These are phyloP conservation scores for Trichoderma gracile DNA, from an alignment of 2,329 filamentous ascomycete genomes.

Conservation along the genomic window DNA sequence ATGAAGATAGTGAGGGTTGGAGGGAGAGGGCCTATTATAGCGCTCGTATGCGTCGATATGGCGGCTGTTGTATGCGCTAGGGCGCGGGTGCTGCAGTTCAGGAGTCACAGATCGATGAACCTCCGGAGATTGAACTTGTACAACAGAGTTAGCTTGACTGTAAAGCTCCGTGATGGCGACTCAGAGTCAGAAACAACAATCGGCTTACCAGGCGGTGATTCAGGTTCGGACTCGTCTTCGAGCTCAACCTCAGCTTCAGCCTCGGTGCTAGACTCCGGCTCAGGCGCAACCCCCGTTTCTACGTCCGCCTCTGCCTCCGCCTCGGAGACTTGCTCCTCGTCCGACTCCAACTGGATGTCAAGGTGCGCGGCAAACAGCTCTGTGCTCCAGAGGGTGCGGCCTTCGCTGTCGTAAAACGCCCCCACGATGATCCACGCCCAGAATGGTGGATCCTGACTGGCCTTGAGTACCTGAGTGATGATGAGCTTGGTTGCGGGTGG, in stretches of 20 bases:
- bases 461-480: conserved; percentile 46
- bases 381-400: conserved; percentile 48
- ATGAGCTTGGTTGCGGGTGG: conserved; percentile 48
- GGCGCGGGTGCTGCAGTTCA: neutral
- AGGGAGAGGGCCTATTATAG: neutral
- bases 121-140: conserved; percentile 4
- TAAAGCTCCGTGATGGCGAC: neutral
- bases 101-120: neutral
- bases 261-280: neutral
- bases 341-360: conserved; percentile 33
- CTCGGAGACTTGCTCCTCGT: conserved; percentile 29
- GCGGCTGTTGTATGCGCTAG: neutral
- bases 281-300: conserved; percentile 11
- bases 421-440: conserved; percentile 52
- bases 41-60: neutral
- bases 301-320: conserved; percentile 3
- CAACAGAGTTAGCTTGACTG: neutral
- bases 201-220: conserved; percentile 12
- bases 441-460: conserved; percentile 36
- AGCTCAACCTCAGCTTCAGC: neutral
- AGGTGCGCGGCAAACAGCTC: conserved; percentile 45
- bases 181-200: conserved; percentile 6
- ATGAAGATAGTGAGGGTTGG: neutral
- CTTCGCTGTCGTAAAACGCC: conserved; percentile 48
- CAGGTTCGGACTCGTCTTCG: neutral